Conservation (phyloP, 495 filamentous ascomycete species). For the Delitschia confertaspora region DNA sequence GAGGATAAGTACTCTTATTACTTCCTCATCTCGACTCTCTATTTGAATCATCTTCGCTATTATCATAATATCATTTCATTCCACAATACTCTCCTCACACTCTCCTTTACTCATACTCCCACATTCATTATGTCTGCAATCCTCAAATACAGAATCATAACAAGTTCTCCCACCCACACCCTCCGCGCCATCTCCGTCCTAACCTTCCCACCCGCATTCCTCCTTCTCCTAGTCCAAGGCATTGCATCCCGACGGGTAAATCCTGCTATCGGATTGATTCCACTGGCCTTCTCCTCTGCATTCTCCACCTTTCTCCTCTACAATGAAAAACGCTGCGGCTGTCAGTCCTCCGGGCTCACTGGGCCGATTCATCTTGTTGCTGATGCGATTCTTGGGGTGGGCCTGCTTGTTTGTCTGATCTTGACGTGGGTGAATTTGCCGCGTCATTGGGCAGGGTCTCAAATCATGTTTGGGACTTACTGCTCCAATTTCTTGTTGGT, state of each 20-base stretch:
- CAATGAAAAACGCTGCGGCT: constrained; percentile 10
- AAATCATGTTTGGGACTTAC: constrained; percentile 21
- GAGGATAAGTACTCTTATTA: too few relatives aligned
- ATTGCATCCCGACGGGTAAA: constrained; percentile 6
- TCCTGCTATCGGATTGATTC: constrained; percentile 16
- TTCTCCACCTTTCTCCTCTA: constrained; percentile 11
- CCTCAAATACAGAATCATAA: constrained; percentile 4
- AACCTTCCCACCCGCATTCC: constrained; percentile 18
- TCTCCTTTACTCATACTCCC: neutral
- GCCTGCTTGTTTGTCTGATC: constrained; percentile 12
- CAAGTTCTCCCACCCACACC: constrained; percentile 6
- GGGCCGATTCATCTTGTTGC: constrained; percentile 7
- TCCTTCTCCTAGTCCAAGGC: constrained; percentile 18
- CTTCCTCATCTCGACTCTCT: too few relatives aligned
- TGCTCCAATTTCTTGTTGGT: constrained; percentile 10
- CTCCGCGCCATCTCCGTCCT: constrained; percentile 13
- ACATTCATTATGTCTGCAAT: neutral
- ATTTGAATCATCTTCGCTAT: too few relatives aligned
- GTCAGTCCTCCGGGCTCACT: constrained; percentile 8
- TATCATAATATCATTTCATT: too few relatives aligned
- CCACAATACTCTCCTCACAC: too few relatives aligned
- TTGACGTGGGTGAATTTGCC: constrained; percentile 8
- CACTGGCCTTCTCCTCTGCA: constrained; percentile 12
- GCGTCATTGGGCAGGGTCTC: neutral
- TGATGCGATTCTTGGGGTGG: constrained; percentile 5